phyloP scores from a whole-genome alignment of 768 basidiomycete species.

The Pleurotus sapidus region DNA sequence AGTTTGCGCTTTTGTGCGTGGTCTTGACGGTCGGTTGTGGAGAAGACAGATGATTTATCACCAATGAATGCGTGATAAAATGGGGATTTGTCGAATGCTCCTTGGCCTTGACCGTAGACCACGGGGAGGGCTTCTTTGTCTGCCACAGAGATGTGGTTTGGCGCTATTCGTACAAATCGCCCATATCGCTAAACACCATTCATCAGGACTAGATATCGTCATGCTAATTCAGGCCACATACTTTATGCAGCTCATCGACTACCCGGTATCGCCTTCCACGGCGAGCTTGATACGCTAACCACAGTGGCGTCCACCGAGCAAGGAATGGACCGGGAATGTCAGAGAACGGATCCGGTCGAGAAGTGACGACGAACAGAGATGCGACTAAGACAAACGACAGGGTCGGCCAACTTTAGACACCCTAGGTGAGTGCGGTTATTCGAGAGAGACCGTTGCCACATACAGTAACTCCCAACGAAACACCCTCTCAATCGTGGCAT shows the following conservation, averaged over 20 bases:
- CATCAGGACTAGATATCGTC: neutral
- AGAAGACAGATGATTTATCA: slow-evolving; percentile 25
- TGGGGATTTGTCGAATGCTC: slow-evolving; percentile 23
- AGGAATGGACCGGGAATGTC: slow-evolving; percentile 26
- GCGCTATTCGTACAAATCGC: slow-evolving; percentile 25
- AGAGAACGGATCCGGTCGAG: neutral
- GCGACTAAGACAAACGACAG: too few relatives aligned
- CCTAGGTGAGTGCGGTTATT: too few relatives aligned
- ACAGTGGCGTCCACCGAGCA: slow-evolving; percentile 24
- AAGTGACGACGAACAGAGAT: too few relatives aligned
- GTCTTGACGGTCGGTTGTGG: slow-evolving; percentile 22
- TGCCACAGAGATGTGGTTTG: slow-evolving; percentile 29
- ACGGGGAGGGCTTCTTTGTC: slow-evolving; percentile 19
- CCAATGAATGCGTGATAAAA: slow-evolving; percentile 28
- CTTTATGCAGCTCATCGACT: slow-evolving; percentile 25
- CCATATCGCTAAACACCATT: slow-evolving; percentile 20
- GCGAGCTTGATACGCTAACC: slow-evolving; percentile 27
- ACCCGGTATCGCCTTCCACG: slow-evolving; percentile 21
- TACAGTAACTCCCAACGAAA: too few relatives aligned
- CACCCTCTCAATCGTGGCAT: too few relatives aligned
- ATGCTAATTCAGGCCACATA: slow-evolving; percentile 3
- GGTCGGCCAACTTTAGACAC: too few relatives aligned
- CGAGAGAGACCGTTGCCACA: too few relatives aligned
- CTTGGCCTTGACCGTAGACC: slow-evolving; percentile 26
- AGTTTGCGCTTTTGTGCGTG: slow-evolving; percentile 26